Evolutionary conservation across 2,329 filamentous ascomycete genomes (phyloP).

Genomic region (Pseudogymnoascus sp.): DNA sequence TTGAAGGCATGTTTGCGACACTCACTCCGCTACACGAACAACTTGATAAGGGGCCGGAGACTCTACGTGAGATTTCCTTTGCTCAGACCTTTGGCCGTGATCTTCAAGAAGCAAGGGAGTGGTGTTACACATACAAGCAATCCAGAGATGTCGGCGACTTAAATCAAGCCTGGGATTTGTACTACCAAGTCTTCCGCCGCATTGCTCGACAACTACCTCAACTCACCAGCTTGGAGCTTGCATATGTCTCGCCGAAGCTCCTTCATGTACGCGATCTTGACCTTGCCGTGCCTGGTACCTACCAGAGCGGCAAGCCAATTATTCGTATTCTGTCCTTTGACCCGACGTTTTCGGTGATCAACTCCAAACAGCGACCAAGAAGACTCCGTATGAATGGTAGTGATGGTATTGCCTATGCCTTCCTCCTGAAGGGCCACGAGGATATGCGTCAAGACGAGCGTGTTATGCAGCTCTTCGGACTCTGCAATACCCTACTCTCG

Average conservation of each 20-base stretch:
- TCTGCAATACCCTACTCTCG: slow-evolving; percentile 89
- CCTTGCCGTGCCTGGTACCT: slow-evolving; percentile 91
- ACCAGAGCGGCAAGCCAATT: slow-evolving; percentile 68
- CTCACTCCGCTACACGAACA: slow-evolving; percentile 86
- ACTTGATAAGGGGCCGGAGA: slow-evolving; percentile 85
- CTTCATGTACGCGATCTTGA: slow-evolving; percentile 79
- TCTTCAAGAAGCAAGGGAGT: slow-evolving; percentile 87
- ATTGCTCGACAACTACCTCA: slow-evolving; percentile 91
- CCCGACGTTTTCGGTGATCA: slow-evolving; percentile 81
- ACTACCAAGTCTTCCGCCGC: slow-evolving; percentile 96
- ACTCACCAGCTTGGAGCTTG: slow-evolving; percentile 83
- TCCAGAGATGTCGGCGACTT: slow-evolving; percentile 89
- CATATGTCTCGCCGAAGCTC: slow-evolving; percentile 93
- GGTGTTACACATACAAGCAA: slow-evolving; percentile 84
- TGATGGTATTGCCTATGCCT: slow-evolving; percentile 80
- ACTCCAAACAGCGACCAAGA: slow-evolving; percentile 90
- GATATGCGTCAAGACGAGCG: slow-evolving; percentile 98
- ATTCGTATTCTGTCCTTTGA: slow-evolving; percentile 87
- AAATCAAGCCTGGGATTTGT: slow-evolving; percentile 97
- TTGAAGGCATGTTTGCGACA: slow-evolving; percentile 92
- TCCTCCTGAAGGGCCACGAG: slow-evolving; percentile 95
- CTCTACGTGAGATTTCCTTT: slow-evolving; percentile 91
- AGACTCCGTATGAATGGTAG: slow-evolving; percentile 84
- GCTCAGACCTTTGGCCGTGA: slow-evolving; percentile 95
- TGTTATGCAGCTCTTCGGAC: slow-evolving; percentile 97